phyloP scores from a whole-genome alignment of 1,284 basidiomycete genomes.

The Filobasidium uniguttulatum region DNA sequence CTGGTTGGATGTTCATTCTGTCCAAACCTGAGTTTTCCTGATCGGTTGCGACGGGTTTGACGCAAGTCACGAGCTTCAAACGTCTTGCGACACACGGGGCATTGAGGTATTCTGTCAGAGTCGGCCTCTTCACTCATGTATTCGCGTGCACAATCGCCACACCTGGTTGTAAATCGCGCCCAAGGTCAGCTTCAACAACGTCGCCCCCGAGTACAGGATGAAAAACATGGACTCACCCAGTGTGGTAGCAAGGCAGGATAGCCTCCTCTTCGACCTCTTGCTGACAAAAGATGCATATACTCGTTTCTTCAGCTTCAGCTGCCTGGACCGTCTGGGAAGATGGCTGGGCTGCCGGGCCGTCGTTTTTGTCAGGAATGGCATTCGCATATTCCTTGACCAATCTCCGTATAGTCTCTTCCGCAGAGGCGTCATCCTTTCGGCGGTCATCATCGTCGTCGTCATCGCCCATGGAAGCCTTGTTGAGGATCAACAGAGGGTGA shows the following conservation, averaged over 20 bases:
- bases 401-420: constrained; percentile 46
- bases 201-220: background rate
- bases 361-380: constrained; percentile 9
- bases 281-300: constrained; percentile 65
- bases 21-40: constrained; percentile 15
- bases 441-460: constrained; percentile 39
- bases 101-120: constrained; percentile 28
- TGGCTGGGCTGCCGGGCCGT: constrained; percentile 20
- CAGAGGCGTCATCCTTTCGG: constrained; percentile 32
- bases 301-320: constrained; percentile 38
- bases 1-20: constrained; percentile 44
- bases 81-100: constrained; percentile 32
- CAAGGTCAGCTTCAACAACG: background rate
- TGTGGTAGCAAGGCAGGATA: constrained; percentile 65
- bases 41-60: constrained; percentile 23
- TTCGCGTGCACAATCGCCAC: constrained; percentile 36
- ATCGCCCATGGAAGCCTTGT: constrained; percentile 37
- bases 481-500: constrained; percentile 60
- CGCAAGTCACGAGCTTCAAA: constrained; percentile 23
- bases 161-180: constrained; percentile 19
- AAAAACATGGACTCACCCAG: constrained; percentile 44
- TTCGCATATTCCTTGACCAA: constrained; percentile 50
- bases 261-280: constrained; percentile 43
- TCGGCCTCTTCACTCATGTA: constrained; percentile 35
- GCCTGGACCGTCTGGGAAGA: constrained; percentile 49